phyloP scores from a whole-genome alignment of 441 rosid species.

The Syzygium malaccense region DNA sequence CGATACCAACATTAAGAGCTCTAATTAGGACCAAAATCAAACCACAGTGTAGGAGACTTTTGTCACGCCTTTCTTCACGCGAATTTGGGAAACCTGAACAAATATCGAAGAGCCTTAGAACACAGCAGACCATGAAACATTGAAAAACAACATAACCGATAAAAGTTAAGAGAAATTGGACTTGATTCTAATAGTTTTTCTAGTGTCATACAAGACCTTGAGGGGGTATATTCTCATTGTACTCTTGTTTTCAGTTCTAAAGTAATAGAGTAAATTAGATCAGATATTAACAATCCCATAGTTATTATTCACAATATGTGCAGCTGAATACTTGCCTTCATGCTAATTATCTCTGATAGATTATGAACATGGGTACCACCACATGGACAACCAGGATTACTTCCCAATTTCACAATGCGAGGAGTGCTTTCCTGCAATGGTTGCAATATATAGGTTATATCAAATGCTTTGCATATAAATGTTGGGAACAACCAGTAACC shows the following conservation, averaged over 20 bases:
- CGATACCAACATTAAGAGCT: not conserved
- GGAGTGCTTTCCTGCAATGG: conserved; percentile 64
- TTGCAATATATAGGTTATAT: not conserved
- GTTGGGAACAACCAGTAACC: not conserved
- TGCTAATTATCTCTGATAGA: conserved; percentile 53
- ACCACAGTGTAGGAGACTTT: conserved; percentile 58
- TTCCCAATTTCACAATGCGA: conserved; percentile 62
- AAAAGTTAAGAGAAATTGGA: not conserved
- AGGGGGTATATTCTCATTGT: not conserved
- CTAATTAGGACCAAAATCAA: not conserved
- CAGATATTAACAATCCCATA: not conserved
- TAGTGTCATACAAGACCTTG: not conserved
- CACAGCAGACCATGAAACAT: not conserved
- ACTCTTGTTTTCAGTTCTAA: not conserved
- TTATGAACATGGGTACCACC: conserved; percentile 85
- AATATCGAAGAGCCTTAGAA: not conserved
- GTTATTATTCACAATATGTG: not conserved
- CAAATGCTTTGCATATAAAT: not conserved
- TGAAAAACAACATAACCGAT: not conserved
- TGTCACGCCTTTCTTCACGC: conserved; percentile 59
- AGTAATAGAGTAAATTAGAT: not conserved
- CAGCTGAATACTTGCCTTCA: conserved; percentile 41
- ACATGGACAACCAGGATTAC: conserved; percentile 66
- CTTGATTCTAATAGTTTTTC: not conserved
- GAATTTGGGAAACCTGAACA: conserved; percentile 53